phyloP scores from a whole-genome alignment of 768 basidiomycete species.

The Boletus fagicola region DNA sequence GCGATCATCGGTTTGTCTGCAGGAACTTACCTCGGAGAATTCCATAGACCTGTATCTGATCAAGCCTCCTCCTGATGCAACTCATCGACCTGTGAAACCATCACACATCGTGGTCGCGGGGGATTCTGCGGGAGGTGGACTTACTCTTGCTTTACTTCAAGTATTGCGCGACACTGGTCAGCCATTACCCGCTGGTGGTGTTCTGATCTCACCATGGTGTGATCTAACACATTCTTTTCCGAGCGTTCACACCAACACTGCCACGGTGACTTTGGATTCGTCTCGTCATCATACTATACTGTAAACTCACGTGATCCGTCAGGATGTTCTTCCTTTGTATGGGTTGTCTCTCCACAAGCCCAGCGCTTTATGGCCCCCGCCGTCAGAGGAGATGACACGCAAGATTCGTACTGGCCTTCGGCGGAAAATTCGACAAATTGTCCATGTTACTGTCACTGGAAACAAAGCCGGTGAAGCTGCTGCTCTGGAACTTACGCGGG shows the following conservation, averaged over 20 bases:
- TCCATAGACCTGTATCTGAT: constrained; percentile 80
- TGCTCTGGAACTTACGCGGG: constrained; percentile 1
- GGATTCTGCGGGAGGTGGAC: constrained; percentile 91
- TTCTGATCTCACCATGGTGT: constrained; percentile 91
- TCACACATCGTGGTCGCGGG: constrained; percentile 82
- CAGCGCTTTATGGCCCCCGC: constrained; percentile 77
- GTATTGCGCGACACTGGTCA: constrained; percentile 81
- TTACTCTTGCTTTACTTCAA: constrained; percentile 81
- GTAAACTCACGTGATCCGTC: neutral
- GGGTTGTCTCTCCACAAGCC: constrained; percentile 80
- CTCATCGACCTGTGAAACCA: constrained; percentile 79
- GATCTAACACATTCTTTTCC: constrained; percentile 96
- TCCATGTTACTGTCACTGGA: constrained; percentile 36
- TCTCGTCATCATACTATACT: neutral
- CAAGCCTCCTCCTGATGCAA: constrained; percentile 74
- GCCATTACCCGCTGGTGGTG: constrained; percentile 81
- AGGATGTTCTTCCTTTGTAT: constrained; percentile 81
- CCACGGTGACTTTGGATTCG: constrained; percentile 52
- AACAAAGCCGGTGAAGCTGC: constrained; percentile 2
- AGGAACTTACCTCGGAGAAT: neutral
- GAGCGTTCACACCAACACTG: constrained; percentile 79
- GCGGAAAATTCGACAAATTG: constrained; percentile 55
- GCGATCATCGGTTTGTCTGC: neutral
- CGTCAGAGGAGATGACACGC: constrained; percentile 56
- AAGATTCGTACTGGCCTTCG: constrained; percentile 59